A percentile compares a stretch with the other conserved stretches of the same genome.
phyloP scores from a whole-genome alignment of 805 yeast genomes.

The Metschnikowia similis region DNA sequence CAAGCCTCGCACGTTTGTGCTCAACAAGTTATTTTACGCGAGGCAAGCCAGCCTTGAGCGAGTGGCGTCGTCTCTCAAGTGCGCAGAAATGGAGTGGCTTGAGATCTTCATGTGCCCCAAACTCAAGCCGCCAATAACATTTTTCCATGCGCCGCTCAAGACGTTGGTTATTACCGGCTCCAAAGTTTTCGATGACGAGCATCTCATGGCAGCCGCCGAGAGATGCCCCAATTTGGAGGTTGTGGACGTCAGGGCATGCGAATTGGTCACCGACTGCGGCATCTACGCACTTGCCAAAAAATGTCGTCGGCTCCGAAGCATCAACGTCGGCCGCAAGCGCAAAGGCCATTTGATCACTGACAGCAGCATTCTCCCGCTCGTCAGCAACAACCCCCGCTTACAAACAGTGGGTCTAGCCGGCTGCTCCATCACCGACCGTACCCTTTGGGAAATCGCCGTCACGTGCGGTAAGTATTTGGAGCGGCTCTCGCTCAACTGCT shows the following conservation, averaged over 20 bases:
- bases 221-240: constrained; percentile 56
- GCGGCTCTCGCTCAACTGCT: constrained; percentile 72
- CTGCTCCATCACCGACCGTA: constrained; percentile 69
- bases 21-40: constrained; percentile 60
- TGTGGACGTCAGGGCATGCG: constrained; percentile 83
- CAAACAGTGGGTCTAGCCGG: constrained; percentile 87
- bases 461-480: constrained; percentile 46
- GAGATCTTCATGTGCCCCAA: constrained; percentile 83
- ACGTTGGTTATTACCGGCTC: constrained; percentile 70
- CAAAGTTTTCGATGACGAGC: constrained; percentile 54
- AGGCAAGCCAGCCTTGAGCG: constrained; percentile 51
- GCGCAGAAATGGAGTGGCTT: constrained; percentile 56
- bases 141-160: constrained; percentile 27
- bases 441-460: constrained; percentile 75
- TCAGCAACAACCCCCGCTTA: constrained; percentile 48
- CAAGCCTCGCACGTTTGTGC: constrained; percentile 45
- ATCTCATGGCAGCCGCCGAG: constrained; percentile 48
- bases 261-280: constrained; percentile 69
- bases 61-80: constrained; percentile 38
- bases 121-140: constrained; percentile 46
- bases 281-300: constrained; percentile 58
- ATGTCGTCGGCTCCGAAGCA: constrained; percentile 52
- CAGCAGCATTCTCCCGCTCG: constrained; percentile 55
- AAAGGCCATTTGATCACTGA: constrained; percentile 69
- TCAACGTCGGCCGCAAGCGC: constrained; percentile 78